A percentile compares a stretch with the other conserved stretches of the same genome.
Conservation (phyloP, 352 stramenopile genomes). For the Phytophthora pistaciae region DNA sequence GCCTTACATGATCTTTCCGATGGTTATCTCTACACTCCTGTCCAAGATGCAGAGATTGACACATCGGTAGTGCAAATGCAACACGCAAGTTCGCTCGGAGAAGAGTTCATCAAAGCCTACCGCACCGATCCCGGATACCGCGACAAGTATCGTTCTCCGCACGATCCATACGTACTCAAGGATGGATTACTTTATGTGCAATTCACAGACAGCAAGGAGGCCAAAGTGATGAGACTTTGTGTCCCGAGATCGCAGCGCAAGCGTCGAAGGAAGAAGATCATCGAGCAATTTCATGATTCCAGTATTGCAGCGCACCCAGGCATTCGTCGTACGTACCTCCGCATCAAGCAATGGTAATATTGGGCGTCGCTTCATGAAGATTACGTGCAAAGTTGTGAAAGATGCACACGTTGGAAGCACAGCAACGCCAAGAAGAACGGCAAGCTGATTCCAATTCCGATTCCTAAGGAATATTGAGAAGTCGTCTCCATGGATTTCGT, state of each 20-base stretch:
- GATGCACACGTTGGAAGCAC: constrained; percentile 32
- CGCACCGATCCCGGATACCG: background rate
- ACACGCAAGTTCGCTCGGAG: constrained; percentile 6
- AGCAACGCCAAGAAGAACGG: constrained; percentile 30
- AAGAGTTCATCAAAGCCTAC: constrained; percentile 12
- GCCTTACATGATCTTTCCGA: too few relatives aligned
- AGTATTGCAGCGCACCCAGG: constrained; percentile 15
- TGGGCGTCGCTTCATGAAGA: constrained; percentile 8
- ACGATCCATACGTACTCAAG: background rate
- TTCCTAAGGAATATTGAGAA: constrained; percentile 26
- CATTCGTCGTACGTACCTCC: constrained; percentile 16
- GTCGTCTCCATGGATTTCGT: constrained; percentile 43
- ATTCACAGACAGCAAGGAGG: background rate
- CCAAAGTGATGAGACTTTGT: constrained; percentile 6
- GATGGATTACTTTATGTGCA: constrained; percentile 5
- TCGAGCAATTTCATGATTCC: constrained; percentile 27
- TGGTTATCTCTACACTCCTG: background rate
- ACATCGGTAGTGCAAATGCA: constrained; percentile 14
- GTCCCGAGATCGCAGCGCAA: constrained; percentile 5
- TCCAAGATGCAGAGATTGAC: constrained; percentile 1
- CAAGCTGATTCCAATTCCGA: constrained; percentile 34
- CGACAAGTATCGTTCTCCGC: background rate
- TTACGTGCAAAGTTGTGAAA: constrained; percentile 40
- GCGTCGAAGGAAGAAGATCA: constrained; percentile 14
- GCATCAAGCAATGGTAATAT: constrained; percentile 21